Evolutionary conservation across 768 basidiomycete species (phyloP), one percentile per base, ranked within the genome.

Genomic region (Ramaria rubella): DNA sequence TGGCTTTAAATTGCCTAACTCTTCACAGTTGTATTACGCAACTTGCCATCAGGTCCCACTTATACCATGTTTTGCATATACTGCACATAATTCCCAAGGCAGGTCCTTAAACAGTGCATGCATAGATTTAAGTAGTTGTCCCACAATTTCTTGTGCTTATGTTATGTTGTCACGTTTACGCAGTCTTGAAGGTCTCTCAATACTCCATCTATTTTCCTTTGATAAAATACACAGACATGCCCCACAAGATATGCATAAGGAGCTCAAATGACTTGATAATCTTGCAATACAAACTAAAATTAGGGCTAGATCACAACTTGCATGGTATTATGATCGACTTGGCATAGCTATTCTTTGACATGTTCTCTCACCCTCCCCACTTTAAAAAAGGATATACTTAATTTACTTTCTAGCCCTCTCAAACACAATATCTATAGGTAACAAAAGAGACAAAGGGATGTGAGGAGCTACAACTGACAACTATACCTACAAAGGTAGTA

Each of bases 141-240:
- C 48, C 17, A 49, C 43, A 6, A 34, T 51, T 7, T 64, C 67
- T 55, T 61, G 65, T 1, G 60, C 64, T 1, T 69, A 69, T 52
- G 68, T 69, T 1, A 69, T 69, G 67, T 52, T 69, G 2, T 69
- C 68, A 1, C n/a, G 67, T 19, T 65, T 67, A 0, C 62, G 56
- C 19, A 55, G 51, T 1, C 27, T 69, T 6, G 21, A 57, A 11
- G 66, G 66, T 0, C 19, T 69, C 2, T 57, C 61, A 11, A 63
- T 69, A 5, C 29, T 69, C 6, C 21, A 65, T 5, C 58, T 55
- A 42, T 69, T 69, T 53, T 42, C 59, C 31, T 54, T 58, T 33
- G 60, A 57, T 15, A 63, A 59, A 19, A 59, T 67, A 2, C 61
- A 48, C 15, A 50, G 55, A 23, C n/a, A 55, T 4, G 11, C 61